These are phyloP conservation scores for Tolypocladium cylindrosporum DNA, from an alignment of 2,329 filamentous ascomycete genomes.

Conservation along the genomic window DNA sequence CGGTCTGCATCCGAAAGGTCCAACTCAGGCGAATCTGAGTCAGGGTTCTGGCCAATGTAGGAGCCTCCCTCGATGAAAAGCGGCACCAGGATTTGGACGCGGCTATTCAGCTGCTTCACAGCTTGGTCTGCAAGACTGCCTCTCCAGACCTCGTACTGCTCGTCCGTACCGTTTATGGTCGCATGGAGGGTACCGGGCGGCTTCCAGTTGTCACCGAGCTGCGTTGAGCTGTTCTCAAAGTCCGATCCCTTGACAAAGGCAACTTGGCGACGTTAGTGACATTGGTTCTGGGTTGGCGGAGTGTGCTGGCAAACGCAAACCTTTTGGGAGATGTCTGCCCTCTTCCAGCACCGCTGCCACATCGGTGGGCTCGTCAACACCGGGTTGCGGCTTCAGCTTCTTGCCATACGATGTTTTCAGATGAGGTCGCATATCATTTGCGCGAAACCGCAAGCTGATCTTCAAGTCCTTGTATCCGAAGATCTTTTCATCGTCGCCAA, in stretches of 20 bases:
- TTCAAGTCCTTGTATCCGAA: conserved; percentile 80
- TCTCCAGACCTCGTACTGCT: conserved; percentile 76
- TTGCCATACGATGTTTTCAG: conserved; percentile 61
- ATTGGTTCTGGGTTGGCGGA: neutral
- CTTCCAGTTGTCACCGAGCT: conserved; percentile 37
- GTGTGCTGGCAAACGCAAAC: conserved; percentile 16
- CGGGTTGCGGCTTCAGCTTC: conserved; percentile 54
- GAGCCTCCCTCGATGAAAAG: conserved; percentile 93
- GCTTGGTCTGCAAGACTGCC: conserved; percentile 60
- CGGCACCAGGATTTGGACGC: conserved; percentile 73
- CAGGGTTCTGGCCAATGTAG: conserved; percentile 44
- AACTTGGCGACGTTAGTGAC: conserved; percentile 31
- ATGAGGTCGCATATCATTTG: conserved; percentile 67
- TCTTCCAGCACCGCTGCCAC: conserved; percentile 52
- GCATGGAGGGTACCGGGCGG: conserved; percentile 69
- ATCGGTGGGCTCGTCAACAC: conserved; percentile 60
- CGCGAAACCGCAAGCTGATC: conserved; percentile 60
- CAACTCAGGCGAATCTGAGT: conserved; percentile 47
- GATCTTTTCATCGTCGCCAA: conserved; percentile 85
- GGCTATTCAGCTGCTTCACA: conserved; percentile 63
- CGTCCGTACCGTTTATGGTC: conserved; percentile 49
- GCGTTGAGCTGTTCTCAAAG: conserved; percentile 49
- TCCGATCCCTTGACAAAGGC: conserved; percentile 54
- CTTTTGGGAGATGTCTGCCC: conserved; percentile 57
- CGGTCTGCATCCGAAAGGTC: conserved; percentile 66